Percentiles rank a stretch among this genome's conserved stretches.
These are phyloP conservation scores for Olyra latifolia DNA, from an alignment of 176 grass and related monocot genomes.

Conservation along the genomic window DNA sequence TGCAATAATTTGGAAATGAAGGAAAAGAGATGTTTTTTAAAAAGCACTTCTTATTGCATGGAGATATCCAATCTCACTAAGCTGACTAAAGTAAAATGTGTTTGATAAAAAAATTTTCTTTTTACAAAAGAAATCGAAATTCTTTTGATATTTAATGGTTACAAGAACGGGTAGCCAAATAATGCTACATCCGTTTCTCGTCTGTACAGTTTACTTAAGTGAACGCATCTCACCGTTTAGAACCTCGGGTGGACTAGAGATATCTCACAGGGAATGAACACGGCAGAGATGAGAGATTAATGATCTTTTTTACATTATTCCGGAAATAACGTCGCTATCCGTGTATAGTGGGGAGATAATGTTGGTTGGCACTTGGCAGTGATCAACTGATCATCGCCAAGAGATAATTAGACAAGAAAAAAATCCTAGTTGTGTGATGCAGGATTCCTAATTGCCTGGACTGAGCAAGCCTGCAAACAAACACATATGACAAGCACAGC, in stretches of 20 bases:
- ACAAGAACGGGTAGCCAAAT: neutral
- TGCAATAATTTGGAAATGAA: too few relatives aligned
- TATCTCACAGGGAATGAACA: neutral
- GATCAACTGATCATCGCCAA: neutral
- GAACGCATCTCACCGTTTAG: neutral
- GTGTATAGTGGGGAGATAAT: neutral
- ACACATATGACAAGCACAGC: slow-evolving; percentile 31
- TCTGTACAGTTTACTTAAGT: neutral
- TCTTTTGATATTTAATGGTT: too few relatives aligned
- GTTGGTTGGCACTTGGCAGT: neutral
- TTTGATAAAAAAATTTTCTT: too few relatives aligned
- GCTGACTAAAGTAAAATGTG: too few relatives aligned
- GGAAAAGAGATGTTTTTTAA: too few relatives aligned
- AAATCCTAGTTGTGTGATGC: neutral
- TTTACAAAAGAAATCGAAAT: too few relatives aligned
- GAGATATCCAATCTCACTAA: too few relatives aligned
- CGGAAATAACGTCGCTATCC: neutral
- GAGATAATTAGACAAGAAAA: neutral
- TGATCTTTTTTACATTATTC: neutral
- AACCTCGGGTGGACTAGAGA: neutral
- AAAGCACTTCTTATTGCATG: too few relatives aligned
- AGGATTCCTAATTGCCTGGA: neutral
- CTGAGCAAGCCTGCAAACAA: slow-evolving; percentile 21
- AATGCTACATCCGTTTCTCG: neutral
- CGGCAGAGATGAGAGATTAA: neutral